Base-by-base conservation (phyloP, 2,329 filamentous ascomycete genomes). In the Elsinoe arachidis region DNA sequence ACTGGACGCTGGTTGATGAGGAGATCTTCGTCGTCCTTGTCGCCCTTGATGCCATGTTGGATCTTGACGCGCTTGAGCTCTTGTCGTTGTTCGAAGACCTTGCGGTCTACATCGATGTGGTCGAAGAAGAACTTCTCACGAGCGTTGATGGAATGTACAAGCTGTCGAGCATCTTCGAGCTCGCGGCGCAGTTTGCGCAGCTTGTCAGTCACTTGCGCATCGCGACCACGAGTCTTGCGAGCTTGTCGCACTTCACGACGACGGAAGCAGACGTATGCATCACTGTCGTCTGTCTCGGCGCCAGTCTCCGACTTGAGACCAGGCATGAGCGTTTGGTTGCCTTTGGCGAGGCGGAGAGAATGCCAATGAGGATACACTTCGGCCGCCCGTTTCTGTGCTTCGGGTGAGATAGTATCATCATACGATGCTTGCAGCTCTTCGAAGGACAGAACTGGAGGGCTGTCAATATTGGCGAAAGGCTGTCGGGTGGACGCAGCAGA, bases 251-350 rank as follows among this genome's bases (percentile, higher is more conserved):
- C 88, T 73, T 99, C 93, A 62, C 93, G 88, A 65, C 93, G 85
- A 69, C 93, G 84, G 81, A 99, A 99, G 74, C 93, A 99, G 67
- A 99, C 91, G 74, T 96, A 99, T 51, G 93, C 93, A 73, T 99
- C 93, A 66, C 88, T 84, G 69, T 99, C 93, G 71, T 99, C 93
- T 60, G 86, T 95, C 63, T 97, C 92, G 69, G 90, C 87, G 62
- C 93, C 90, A 47, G 86, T 95, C 75, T 99, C 93, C 63, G 96
- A 93, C 76, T 96, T 96, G 69, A 97, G 82, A 19, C 77, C 79
- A 6, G 90, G 83, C 67, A 91, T 86, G 60, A 97, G 76, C 5
- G 85, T 76, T 64, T 80, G 84, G 69, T 92, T 93, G 63, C 81
- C 82, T 59, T 78, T 79, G 30, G 77, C 77, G 65, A 84, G 76